These are phyloP conservation scores for Eutypa lata DNA, from an alignment of 2,329 filamentous ascomycete genomes.

Conservation along the genomic window DNA sequence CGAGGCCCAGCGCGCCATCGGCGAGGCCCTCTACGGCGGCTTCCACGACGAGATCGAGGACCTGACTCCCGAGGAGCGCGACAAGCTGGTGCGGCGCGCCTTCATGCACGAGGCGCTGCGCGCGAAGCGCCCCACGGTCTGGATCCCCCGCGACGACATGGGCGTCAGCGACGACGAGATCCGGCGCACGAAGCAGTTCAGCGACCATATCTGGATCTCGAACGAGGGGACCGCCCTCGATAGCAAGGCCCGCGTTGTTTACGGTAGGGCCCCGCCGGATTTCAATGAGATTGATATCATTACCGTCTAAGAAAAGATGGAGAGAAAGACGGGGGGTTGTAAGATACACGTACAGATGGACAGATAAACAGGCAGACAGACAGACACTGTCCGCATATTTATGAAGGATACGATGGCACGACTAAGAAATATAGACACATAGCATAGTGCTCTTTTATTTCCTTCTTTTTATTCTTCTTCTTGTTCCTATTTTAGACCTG, in stretches of 20 bases:
- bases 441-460: neutral
- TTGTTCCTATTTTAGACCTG: neutral
- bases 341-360: no score
- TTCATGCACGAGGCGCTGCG: constrained; percentile 89
- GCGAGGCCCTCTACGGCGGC: constrained; percentile 79
- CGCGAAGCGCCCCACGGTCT: constrained; percentile 80
- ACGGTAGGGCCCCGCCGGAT: constrained; percentile 81
- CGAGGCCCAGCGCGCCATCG: constrained; percentile 70
- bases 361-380: no score
- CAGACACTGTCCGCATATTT: no score
- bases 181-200: constrained; percentile 69
- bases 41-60: constrained; percentile 94
- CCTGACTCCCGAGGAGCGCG: constrained; percentile 83
- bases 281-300: constrained; percentile 88
- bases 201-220: constrained; percentile 84
- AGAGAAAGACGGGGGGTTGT: no score
- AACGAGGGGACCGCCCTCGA: constrained; percentile 90
- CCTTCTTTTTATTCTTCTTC: no score
- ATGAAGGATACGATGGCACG: no score
- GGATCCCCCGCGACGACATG: constrained; percentile 88
- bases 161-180: constrained; percentile 93
- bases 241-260: constrained; percentile 77
- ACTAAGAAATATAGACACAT: neutral
- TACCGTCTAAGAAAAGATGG: constrained; percentile 52
- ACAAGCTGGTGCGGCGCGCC: constrained; percentile 78